Evolutionary conservation across 306 rosid genomes (phyloP), one percentile per base, ranked within the genome.

Genomic region (Cucurbita argyrosperma): DNA sequence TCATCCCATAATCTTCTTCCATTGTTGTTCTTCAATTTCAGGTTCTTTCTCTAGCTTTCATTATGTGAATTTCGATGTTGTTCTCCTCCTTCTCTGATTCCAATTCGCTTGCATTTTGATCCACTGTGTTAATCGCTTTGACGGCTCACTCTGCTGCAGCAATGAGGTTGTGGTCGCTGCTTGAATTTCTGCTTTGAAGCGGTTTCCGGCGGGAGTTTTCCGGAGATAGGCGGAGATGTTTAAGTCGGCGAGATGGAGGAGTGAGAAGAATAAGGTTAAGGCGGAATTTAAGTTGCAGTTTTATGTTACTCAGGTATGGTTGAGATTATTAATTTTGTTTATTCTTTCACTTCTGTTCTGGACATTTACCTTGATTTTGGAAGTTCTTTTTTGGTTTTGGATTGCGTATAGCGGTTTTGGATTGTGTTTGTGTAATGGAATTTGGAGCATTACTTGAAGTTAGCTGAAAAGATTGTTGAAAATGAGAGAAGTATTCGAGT

Each of bases 231-330:
- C 37, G 12, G 80, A 74, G 79, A 94, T 94, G 99, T 91, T 94
- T 82, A 95, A 87, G 85, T 77, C 97, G 74, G 82, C 91, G 64
- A 87, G 89, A 85, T 89, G 99, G 99, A 89, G 90, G 79, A 84
- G 84, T 81, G 97, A 94, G 65, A 94, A 88, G 89, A 90, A 82
- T 78, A 89, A 83, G 80, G 57, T 91, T 85, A 91, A 88, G 61
- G 85, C 81, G 63, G 86, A 84, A 77, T 95, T 89, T 86, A 91
- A 87, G 74, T 86, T 95, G 77, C 90, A 89, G 56, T 91, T 95
- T 75, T 84, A 84, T 83, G 90, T 76, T 71, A 88, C 99, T 67
- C 88, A 88, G 96, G 99, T 92, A 19, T 18, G 52, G 21, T 75
- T 74, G 52, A 16, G 3, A 73, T 14, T 37, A 62, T 38, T 40